These are phyloP conservation scores for Areca catechu DNA, from an alignment of 176 grass and related monocot species.

Conservation along the genomic window DNA sequence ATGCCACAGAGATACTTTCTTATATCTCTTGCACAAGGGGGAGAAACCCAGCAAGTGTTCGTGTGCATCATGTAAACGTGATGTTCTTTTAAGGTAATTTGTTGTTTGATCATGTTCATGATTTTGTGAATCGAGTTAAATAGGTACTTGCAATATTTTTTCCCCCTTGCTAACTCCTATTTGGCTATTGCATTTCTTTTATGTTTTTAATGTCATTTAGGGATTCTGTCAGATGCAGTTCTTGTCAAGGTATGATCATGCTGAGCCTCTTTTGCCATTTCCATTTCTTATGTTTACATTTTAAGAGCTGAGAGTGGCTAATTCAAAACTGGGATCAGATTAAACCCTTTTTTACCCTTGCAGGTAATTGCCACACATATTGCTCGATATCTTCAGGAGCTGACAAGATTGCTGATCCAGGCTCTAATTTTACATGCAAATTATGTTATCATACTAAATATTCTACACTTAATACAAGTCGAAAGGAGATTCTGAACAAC, in stretches of 20 bases:
- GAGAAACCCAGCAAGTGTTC: constrained; percentile 41
- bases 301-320: not conserved
- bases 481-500: constrained; percentile 4
- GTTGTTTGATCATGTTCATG: constrained; percentile 4
- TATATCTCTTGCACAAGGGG: constrained; percentile 66
- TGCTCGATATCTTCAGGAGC: constrained; percentile 40
- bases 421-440: constrained; percentile 49
- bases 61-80: constrained; percentile 78
- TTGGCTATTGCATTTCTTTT: constrained; percentile 25
- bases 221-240: constrained; percentile 53
- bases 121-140: not conserved
- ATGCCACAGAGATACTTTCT: constrained; percentile 42
- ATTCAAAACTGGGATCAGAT: constrained; percentile 6
- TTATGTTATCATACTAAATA: constrained; percentile 35
- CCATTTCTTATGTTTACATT: constrained; percentile 1
- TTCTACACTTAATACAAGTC: constrained; percentile 12
- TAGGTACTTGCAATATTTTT: not conserved
- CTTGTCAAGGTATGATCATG: constrained; percentile 75
- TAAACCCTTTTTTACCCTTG: constrained; percentile 19
- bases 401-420: constrained; percentile 24
- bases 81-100: constrained; percentile 62
- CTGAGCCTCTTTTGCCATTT: not conserved
- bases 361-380: constrained; percentile 80
- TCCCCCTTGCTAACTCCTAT: constrained; percentile 19
- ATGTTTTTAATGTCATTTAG: constrained; percentile 41